Conservation (phyloP, 768 basidiomycete species). For the Cyathus striatus region DNA sequence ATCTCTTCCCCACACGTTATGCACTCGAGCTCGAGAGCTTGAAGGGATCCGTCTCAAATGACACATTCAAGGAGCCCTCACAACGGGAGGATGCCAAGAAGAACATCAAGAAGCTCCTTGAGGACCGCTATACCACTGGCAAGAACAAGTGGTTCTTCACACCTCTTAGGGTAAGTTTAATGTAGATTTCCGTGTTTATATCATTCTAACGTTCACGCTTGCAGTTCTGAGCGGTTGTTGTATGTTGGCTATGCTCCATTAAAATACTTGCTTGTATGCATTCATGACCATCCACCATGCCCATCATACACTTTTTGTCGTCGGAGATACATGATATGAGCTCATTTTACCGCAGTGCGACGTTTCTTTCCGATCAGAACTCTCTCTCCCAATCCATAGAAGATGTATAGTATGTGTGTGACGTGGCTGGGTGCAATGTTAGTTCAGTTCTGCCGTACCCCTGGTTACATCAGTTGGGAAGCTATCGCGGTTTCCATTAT, state of each 20-base stretch:
- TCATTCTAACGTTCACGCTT: conserved; percentile 1
- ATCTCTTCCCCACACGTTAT: conserved; percentile 99
- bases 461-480: too few species aligned
- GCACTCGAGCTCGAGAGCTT: conserved; percentile 93
- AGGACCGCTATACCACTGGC: conserved; percentile 89
- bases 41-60: conserved; percentile 78
- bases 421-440: too few species aligned
- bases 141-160: conserved; percentile 99
- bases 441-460: too few species aligned
- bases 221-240: conserved; percentile 30
- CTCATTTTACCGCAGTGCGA: too few species aligned
- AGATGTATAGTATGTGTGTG: too few species aligned
- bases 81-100: conserved; percentile 95
- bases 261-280: conserved; percentile 28
- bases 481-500: too few species aligned
- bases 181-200: not conserved
- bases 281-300: conserved; percentile 16
- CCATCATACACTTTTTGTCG: not conserved
- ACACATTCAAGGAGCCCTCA: conserved; percentile 97
- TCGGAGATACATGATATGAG: too few species aligned
- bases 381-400: too few species aligned
- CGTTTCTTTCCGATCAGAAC: too few species aligned
- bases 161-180: conserved; percentile 61
- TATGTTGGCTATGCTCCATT: conserved; percentile 20
- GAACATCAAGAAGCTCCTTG: conserved; percentile 91